Evolutionary conservation across 495 filamentous ascomycete species (phyloP), one percentile per base, ranked within the genome.

Genomic region (Podospora pseudoanserina): DNA sequence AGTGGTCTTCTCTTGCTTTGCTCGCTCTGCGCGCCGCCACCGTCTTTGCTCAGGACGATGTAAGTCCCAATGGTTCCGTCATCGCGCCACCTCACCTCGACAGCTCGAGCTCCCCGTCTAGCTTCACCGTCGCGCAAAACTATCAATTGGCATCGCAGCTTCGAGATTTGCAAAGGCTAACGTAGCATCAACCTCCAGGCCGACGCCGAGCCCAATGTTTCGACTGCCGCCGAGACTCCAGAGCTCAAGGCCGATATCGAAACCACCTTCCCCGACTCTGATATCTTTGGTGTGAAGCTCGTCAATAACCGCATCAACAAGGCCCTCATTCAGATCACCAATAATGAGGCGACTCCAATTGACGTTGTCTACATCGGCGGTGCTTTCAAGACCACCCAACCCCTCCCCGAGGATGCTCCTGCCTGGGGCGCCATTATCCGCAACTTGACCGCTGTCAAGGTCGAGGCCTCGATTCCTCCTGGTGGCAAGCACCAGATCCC

Each of bases 221-320:
- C 85, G 64, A 77, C 78, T 26, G 81, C 80, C 70, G 81, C 81
- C 32, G 78, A 84, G 49, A 54, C 66, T 19, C 82, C 86, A 67
- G 84, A 86, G 68, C 83, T 97, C 65, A 89, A 91, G 70, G 88
- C 96, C 76, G 85, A 88, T 20, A 85, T 95, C 71, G 82, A 85
- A 67, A 88, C 93, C 60, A 86, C 86, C 65, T 99, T 97, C 86
- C 92, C 93, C 57, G 85, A 91, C 39, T 87, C 91, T 75, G 92
- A 95, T 81, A 90, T 97, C 81, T 96, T 97, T 72, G 95, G 95
- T 70, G 87, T 98, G 70, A 97, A 97, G 86, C 88, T 97, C 65
- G 87, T 98, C 82, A 99, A 99, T 76, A 92, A 93, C 74, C 87
- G 89, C 68, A 86, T 92, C n/a, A 97, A 93, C 63, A 86, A 88